Percentiles rank a stretch among this genome's conserved stretches.
These are phyloP conservation scores for Naematelia encephala DNA, from an alignment of 768 basidiomycete species.

Conservation along the genomic window DNA sequence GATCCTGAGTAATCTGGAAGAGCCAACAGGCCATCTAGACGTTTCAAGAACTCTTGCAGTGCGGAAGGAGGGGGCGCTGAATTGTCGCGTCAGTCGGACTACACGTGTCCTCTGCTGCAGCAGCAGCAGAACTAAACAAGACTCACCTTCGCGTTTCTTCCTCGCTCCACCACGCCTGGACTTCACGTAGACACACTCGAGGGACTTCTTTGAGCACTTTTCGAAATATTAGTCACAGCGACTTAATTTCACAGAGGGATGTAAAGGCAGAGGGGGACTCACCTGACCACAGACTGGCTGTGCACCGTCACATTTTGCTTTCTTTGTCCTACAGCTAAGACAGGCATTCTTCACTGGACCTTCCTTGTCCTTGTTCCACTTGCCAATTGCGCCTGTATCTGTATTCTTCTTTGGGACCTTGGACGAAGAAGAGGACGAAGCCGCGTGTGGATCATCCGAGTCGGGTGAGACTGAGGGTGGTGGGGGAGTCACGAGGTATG, in stretches of 20 bases:
- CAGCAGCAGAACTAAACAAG: neutral
- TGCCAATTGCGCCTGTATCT: slow-evolving; percentile 10
- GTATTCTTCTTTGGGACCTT: neutral
- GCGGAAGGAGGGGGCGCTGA: slow-evolving; percentile 36
- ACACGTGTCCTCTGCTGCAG: slow-evolving; percentile 4
- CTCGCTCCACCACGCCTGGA: slow-evolving; percentile 46
- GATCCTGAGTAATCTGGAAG: slow-evolving; percentile 11
- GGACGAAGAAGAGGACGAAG: neutral
- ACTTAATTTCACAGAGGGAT: neutral
- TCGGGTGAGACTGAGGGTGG: neutral
- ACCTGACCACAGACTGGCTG: slow-evolving; percentile 47
- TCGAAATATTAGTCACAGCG: neutral
- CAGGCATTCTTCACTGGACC: slow-evolving; percentile 47
- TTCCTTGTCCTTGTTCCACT: slow-evolving; percentile 28
- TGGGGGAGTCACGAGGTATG: neutral
- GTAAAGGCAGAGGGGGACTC: slow-evolving; percentile 6
- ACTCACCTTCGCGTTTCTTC: slow-evolving; percentile 41
- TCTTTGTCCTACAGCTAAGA: slow-evolving; percentile 45
- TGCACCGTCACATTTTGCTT: slow-evolving; percentile 48
- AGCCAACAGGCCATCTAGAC: slow-evolving; percentile 35
- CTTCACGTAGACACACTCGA: slow-evolving; percentile 49
- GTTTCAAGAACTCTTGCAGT: slow-evolving; percentile 39
- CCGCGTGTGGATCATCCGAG: neutral
- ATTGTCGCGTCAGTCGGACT: too few relatives aligned
- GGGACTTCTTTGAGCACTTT: slow-evolving; percentile 38